A percentile compares a stretch with the other conserved stretches of the same genome.
These are phyloP conservation scores for Lasiodiplodia citricola DNA, from an alignment of 2,329 filamentous ascomycete genomes.

Conservation along the genomic window DNA sequence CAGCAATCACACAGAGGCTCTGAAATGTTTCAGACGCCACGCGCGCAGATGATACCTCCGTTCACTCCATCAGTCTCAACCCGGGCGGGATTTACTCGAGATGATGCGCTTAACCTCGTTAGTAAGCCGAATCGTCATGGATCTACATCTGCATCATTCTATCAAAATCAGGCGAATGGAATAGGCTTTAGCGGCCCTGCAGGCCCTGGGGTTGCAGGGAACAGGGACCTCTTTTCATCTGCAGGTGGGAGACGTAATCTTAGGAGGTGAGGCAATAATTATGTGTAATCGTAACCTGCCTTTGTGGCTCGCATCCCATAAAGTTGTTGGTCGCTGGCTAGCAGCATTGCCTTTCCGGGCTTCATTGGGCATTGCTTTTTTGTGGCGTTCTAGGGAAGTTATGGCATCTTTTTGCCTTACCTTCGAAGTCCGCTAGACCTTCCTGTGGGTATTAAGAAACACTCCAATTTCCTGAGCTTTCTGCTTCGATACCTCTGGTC, in stretches of 20 bases:
- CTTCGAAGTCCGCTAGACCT: background rate
- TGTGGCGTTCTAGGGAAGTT: background rate
- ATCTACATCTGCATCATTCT: background rate
- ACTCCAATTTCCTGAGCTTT: background rate
- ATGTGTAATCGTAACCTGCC: background rate
- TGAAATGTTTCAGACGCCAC: background rate
- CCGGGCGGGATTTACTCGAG: background rate
- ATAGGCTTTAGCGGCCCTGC: background rate
- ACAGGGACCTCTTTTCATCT: slow-evolving; percentile 12
- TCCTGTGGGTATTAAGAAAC: background rate
- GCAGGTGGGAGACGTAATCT: slow-evolving; percentile 5
- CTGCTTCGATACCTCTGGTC: background rate
- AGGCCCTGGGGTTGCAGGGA: background rate
- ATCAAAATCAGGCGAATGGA: background rate
- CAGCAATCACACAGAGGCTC: background rate
- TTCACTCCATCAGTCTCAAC: background rate
- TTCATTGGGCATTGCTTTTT: background rate
- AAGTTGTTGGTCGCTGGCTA: background rate
- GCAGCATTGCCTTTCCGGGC: background rate
- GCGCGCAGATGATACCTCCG: background rate
- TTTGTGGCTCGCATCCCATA: background rate
- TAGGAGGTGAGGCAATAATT: background rate
- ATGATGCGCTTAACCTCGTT: slow-evolving; percentile 1
- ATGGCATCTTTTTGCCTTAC: background rate
- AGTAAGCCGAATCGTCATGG: background rate